These are phyloP conservation scores for Lophiostoma macrostomum DNA, from an alignment of 495 filamentous ascomycete genomes.

Conservation along the genomic window DNA sequence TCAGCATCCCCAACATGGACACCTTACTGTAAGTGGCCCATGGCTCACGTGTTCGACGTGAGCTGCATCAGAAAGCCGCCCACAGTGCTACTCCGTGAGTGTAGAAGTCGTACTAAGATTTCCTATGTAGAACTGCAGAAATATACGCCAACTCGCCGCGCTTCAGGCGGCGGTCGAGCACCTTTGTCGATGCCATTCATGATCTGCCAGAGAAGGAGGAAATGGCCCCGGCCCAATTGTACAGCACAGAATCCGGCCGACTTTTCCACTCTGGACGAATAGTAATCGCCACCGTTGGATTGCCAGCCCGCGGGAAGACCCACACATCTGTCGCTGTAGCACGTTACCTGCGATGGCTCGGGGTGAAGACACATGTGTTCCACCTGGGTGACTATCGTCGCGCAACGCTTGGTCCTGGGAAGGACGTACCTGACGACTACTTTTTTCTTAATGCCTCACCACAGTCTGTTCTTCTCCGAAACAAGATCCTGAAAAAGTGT, in stretches of 20 bases:
- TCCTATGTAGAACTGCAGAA: constrained; percentile 80
- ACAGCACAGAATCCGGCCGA: constrained; percentile 94
- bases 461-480: constrained; percentile 78
- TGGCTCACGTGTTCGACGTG: too few species aligned
- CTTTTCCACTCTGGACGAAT: constrained; percentile 97
- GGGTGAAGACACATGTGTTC: constrained; percentile 96
- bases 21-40: constrained; percentile 67
- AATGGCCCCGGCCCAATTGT: constrained; percentile 92
- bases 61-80: too few species aligned
- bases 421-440: constrained; percentile 93
- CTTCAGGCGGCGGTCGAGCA: constrained; percentile 83
- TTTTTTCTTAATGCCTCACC: constrained; percentile 94
- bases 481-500: constrained; percentile 97
- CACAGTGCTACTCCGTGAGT: too few species aligned
- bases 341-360: constrained; percentile 94
- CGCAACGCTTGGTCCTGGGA: constrained; percentile 78
- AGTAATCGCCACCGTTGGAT: constrained; percentile 92
- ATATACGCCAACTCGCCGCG: constrained; percentile 82
- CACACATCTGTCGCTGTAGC: constrained; percentile 95
- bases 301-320: constrained; percentile 97
- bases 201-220: constrained; percentile 80
- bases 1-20: constrained; percentile 55
- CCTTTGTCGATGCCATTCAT: constrained; percentile 96
- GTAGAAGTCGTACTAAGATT: too few species aligned
- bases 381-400: constrained; percentile 96